Percentiles rank a stretch among this genome's conserved stretches.
Conservation (phyloP, 1,284 basidiomycete species). For the Cutaneotrichosporon daszewskae region DNA sequence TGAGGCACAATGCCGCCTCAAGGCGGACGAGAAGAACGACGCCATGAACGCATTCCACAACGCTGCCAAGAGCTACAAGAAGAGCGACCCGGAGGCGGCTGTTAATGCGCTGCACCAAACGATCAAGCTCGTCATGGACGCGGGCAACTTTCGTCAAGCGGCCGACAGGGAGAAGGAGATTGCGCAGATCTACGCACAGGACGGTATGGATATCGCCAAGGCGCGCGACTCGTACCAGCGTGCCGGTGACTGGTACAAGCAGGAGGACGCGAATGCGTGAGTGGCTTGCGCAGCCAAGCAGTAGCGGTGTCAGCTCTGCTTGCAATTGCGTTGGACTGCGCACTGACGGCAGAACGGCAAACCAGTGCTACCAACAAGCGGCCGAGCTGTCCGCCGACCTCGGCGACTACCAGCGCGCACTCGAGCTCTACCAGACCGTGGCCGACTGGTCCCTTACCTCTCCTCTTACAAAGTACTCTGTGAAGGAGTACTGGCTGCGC, state of each 20-base stretch:
- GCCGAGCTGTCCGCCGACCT: conserved; percentile 91
- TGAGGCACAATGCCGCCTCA: conserved; percentile 86
- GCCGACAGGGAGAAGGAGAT: conserved; percentile 98
- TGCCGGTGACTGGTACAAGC: conserved; percentile 95
- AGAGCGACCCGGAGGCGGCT: conserved; percentile 79
- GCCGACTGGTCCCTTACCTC: conserved; percentile 78
- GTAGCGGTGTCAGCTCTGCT: no score
- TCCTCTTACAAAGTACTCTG: conserved; percentile 91
- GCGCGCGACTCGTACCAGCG: conserved; percentile 87
- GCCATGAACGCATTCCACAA: conserved; percentile 98
- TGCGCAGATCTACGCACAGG: conserved; percentile 81
- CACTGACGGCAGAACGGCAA: conserved; percentile 66
- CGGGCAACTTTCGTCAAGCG: conserved; percentile 91
- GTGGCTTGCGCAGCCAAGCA: no score
- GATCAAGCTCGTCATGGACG: conserved; percentile 72
- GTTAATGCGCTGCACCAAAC: conserved; percentile 83
- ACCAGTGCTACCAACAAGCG: conserved; percentile 91
- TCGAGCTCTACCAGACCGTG: conserved; percentile 83
- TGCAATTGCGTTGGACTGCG: background rate
- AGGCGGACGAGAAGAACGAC: conserved; percentile 76
- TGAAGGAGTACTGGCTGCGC: conserved; percentile 95
- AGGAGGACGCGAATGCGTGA: conserved; percentile 93
- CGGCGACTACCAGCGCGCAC: conserved; percentile 76
- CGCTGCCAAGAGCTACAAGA: conserved; percentile 88
- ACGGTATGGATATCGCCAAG: conserved; percentile 45